Conservation (phyloP, 1,284 basidiomycete species). For the Takashimella koratensis region DNA sequence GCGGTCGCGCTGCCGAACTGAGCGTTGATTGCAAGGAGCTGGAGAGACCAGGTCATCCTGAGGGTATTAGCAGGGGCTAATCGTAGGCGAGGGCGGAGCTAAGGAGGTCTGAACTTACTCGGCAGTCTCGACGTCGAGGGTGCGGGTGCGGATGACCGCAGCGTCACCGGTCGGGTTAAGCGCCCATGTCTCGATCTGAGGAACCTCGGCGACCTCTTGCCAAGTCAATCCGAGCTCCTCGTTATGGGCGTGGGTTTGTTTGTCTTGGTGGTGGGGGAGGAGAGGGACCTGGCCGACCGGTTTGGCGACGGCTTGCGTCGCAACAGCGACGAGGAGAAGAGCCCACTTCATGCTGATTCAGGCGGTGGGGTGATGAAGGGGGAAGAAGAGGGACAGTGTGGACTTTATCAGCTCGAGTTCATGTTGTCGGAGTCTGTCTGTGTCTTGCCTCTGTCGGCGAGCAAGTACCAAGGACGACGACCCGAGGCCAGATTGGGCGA, state of each 20-base stretch:
- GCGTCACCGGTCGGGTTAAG: constrained; percentile 23
- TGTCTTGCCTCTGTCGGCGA: too few relatives aligned
- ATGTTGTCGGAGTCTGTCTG: too few relatives aligned
- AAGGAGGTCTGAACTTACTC: not conserved
- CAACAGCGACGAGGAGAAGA: not conserved
- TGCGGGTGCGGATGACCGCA: constrained; percentile 11
- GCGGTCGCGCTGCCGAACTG: constrained; percentile 16
- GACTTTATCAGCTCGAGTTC: too few relatives aligned
- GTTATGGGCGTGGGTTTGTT: not conserved
- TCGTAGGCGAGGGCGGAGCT: not conserved
- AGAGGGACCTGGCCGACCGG: not conserved
- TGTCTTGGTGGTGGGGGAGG: not conserved
- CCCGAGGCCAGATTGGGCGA: too few relatives aligned
- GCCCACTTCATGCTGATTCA: not conserved
- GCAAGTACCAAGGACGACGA: too few relatives aligned
- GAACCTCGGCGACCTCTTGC: constrained; percentile 1
- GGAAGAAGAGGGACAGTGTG: too few relatives aligned
- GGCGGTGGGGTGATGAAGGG: too few relatives aligned
- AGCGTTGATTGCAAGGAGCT: constrained; percentile 23
- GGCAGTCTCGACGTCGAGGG: not conserved
- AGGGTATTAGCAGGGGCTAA: not conserved
- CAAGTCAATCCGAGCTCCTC: constrained; percentile 1
- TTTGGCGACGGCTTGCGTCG: too few relatives aligned
- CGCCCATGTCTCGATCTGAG: constrained; percentile 19
- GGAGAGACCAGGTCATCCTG: constrained; percentile 13